Conservation (phyloP, 306 rosid species). For the Psophocarpus tetragonolobus region DNA sequence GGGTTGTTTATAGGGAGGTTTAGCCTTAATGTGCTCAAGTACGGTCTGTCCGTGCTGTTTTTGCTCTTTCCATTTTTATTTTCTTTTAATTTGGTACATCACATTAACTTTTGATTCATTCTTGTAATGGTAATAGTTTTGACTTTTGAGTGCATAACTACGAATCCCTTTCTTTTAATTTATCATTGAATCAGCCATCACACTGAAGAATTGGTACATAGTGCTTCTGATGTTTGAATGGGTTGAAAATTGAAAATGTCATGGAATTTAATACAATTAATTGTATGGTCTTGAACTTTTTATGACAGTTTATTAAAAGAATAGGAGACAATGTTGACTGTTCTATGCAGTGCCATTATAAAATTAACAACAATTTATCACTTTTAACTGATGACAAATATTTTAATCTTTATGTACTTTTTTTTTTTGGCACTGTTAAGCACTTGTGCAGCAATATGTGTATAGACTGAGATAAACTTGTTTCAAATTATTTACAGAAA, state of each 20-base stretch:
- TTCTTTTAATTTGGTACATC: not conserved
- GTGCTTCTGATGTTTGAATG: not conserved
- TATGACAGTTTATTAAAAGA: not conserved
- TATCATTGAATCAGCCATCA: not conserved
- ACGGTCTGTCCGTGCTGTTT: not conserved
- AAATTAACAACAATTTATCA: not conserved
- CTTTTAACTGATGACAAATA: not conserved
- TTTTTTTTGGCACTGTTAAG: not conserved
- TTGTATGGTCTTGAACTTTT: not conserved
- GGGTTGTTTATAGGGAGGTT: not conserved
- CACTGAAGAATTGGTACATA: not conserved
- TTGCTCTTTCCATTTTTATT: not conserved
- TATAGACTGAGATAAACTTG: not conserved
- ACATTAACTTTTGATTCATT: not conserved
- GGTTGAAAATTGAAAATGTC: not conserved
- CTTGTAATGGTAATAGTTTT: not conserved
- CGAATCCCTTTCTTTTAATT: not conserved
- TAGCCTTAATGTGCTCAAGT: not conserved
- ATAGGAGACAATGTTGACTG: constrained; percentile 2
- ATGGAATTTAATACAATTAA: not conserved
- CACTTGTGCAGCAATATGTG: not conserved
- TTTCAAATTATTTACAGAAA: not conserved
- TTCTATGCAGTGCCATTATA: not conserved
- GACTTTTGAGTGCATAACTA: not conserved
- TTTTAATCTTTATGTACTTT: not conserved